These are phyloP conservation scores for Porphyra umbilicalis DNA, from an alignment of 31 red algal species.

Conservation along the genomic window DNA sequence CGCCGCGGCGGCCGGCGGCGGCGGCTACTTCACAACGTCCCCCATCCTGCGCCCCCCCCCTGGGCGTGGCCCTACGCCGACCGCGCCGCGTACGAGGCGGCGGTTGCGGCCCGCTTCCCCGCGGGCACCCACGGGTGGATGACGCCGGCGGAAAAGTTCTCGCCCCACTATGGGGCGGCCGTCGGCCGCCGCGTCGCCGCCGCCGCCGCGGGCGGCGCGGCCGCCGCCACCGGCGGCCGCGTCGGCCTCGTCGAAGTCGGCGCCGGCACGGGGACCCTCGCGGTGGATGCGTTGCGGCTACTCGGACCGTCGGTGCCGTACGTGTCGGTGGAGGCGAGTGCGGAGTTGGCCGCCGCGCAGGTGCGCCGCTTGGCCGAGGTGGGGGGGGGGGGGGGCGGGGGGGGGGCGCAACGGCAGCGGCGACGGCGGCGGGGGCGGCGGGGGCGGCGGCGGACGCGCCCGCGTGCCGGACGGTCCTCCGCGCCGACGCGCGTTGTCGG, in stretches of 20 bases:
- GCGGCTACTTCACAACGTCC: not conserved
- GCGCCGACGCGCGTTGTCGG: not conserved
- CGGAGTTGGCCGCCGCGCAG: slow-evolving; percentile 50
- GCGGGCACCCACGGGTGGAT: slow-evolving; percentile 38
- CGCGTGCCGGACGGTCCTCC: not conserved
- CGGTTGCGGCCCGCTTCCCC: slow-evolving; percentile 20
- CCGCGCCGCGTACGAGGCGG: slow-evolving; percentile 27
- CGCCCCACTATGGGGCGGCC: slow-evolving; percentile 57
- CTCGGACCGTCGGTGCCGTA: slow-evolving; percentile 10
- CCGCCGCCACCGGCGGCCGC: not conserved
- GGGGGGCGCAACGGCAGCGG: too few species aligned
- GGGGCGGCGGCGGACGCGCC: not conserved
- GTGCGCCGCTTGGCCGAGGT: not conserved
- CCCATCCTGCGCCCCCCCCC: not conserved
- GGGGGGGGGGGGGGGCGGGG: not conserved
- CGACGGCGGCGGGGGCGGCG: not conserved
- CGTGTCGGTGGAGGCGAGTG: slow-evolving; percentile 53
- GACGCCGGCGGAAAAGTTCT: slow-evolving; percentile 82
- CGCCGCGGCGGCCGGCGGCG: not conserved
- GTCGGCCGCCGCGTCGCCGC: slow-evolving; percentile 40
- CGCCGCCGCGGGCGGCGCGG: not conserved
- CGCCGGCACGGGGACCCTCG: slow-evolving; percentile 65
- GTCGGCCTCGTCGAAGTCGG: slow-evolving; percentile 78
- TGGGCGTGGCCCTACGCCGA: slow-evolving; percentile 3
- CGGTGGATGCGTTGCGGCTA: slow-evolving; percentile 26